Evolutionary conservation across 2,329 filamentous ascomycete species (phyloP).

Genomic region (Furcasterigmium furcatum): DNA sequence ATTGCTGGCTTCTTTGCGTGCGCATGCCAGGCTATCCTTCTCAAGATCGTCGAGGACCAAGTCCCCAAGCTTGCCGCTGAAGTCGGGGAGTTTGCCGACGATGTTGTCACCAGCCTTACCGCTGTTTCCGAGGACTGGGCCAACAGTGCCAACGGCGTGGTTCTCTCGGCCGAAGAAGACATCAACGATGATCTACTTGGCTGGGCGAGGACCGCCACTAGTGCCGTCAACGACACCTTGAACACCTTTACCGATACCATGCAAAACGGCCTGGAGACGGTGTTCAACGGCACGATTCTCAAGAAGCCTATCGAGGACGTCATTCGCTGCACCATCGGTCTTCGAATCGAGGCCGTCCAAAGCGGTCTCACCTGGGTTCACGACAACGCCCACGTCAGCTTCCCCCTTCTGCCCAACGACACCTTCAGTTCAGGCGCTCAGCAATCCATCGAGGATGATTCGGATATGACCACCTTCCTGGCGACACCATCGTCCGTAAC

Average conservation of each 20-base stretch:
- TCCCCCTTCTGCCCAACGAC: constrained; percentile 75
- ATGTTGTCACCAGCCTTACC: constrained; percentile 70
- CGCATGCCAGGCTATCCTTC: constrained; percentile 77
- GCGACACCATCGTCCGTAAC: constrained; percentile 71
- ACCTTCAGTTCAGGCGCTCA: constrained; percentile 80
- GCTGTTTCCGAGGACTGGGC: constrained; percentile 77
- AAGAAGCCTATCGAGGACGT: constrained; percentile 75
- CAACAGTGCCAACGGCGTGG: constrained; percentile 68
- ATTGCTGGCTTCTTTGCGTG: constrained; percentile 80
- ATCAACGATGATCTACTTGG: constrained; percentile 84
- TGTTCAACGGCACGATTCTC: constrained; percentile 80
- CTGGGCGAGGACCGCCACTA: constrained; percentile 82
- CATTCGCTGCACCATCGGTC: constrained; percentile 79
- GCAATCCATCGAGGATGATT: constrained; percentile 54
- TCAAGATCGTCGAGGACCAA: constrained; percentile 69
- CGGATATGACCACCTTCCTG: constrained; percentile 67
- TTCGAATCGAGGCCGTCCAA: constrained; percentile 83
- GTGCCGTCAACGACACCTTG: constrained; percentile 80
- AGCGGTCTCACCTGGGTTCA: constrained; percentile 91
- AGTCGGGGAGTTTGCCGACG: constrained; percentile 75
- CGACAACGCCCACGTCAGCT: constrained; percentile 77
- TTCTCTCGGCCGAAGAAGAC: constrained; percentile 66
- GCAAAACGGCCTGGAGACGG: constrained; percentile 66
- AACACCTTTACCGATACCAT: constrained; percentile 79
- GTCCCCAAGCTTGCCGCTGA: constrained; percentile 72